These are phyloP conservation scores for Pisolithus tinctorius DNA, from an alignment of 768 basidiomycete species.

Conservation along the genomic window DNA sequence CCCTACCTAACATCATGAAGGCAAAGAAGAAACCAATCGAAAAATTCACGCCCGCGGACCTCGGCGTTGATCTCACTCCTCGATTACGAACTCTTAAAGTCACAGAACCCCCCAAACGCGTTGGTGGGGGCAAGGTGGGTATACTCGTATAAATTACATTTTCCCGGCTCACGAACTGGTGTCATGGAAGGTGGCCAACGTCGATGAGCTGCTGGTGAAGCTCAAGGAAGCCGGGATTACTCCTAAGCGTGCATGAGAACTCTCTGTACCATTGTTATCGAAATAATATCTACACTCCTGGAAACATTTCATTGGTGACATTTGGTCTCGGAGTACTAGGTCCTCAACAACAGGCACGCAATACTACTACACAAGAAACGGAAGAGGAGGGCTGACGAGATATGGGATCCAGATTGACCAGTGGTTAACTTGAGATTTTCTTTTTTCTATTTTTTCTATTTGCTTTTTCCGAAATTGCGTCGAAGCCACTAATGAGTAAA, in stretches of 20 bases:
- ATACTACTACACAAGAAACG: slow-evolving; percentile 10
- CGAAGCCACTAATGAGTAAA: neutral
- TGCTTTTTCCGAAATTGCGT: no score
- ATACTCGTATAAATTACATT: neutral
- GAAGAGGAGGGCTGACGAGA: slow-evolving; percentile 14
- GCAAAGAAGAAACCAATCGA: slow-evolving; percentile 99
- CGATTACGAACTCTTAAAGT: slow-evolving; percentile 83
- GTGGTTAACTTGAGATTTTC: neutral
- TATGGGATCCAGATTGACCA: neutral
- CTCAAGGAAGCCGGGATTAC: slow-evolving; percentile 78
- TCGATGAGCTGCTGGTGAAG: slow-evolving; percentile 85
- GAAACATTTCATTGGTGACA: neutral
- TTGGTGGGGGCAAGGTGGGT: slow-evolving; percentile 83
- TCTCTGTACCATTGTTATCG: neutral
- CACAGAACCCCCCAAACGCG: slow-evolving; percentile 80
- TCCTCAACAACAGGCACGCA: neutral
- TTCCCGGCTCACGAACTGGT: neutral
- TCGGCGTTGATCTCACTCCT: slow-evolving; percentile 79
- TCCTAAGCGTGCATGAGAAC: slow-evolving; percentile 16
- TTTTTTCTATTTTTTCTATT: neutral
- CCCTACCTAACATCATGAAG: slow-evolving; percentile 97
- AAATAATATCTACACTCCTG: slow-evolving; percentile 2
- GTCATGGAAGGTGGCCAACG: slow-evolving; percentile 54
- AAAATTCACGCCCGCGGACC: slow-evolving; percentile 70
- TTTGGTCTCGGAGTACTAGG: neutral